Evolutionary conservation across 192 early-diverging fungal species (phyloP).

Genomic region (Paraglomus brasilianum): DNA sequence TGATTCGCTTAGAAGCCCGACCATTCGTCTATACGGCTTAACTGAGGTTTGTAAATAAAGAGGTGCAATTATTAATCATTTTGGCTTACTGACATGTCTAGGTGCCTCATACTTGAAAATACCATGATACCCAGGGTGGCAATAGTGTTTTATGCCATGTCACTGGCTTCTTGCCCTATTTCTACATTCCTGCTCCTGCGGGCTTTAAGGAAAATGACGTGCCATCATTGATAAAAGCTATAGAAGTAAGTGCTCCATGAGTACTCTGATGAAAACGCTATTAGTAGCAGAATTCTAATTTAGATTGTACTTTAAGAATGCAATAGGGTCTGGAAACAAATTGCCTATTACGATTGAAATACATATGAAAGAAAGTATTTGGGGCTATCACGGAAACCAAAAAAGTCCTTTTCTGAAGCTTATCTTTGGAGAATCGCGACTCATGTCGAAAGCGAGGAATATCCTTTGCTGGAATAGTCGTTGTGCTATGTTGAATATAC

Average conservation of each 20-base stretch:
- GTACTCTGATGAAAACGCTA: slow-evolving; percentile 36
- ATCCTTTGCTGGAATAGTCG: slow-evolving; percentile 22
- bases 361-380: slow-evolving; percentile 78
- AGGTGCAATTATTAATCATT: background rate
- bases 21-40: slow-evolving; percentile 81
- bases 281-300: slow-evolving; percentile 16
- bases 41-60: slow-evolving; percentile 60
- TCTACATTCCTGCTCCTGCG: slow-evolving; percentile 89
- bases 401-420: slow-evolving; percentile 82
- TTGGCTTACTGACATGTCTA: background rate
- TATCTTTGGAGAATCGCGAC: slow-evolving; percentile 58
- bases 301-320: slow-evolving; percentile 39
- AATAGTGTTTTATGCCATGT: slow-evolving; percentile 90
- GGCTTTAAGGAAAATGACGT: slow-evolving; percentile 68
- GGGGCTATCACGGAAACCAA: slow-evolving; percentile 81
- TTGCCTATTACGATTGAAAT: slow-evolving; percentile 63
- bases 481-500: too few species aligned
- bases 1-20: slow-evolving; percentile 51
- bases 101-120: slow-evolving; percentile 6
- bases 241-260: slow-evolving; percentile 49
- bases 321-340: slow-evolving; percentile 1
- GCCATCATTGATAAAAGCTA: slow-evolving; percentile 43
- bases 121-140: slow-evolving; percentile 55
- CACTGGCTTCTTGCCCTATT: slow-evolving; percentile 87
- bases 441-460: slow-evolving; percentile 36